A percentile compares a stretch with the other conserved stretches of the same genome.
Conservation (phyloP, 2,329 filamentous ascomycete species). For the Huntiella moniliformis region DNA sequence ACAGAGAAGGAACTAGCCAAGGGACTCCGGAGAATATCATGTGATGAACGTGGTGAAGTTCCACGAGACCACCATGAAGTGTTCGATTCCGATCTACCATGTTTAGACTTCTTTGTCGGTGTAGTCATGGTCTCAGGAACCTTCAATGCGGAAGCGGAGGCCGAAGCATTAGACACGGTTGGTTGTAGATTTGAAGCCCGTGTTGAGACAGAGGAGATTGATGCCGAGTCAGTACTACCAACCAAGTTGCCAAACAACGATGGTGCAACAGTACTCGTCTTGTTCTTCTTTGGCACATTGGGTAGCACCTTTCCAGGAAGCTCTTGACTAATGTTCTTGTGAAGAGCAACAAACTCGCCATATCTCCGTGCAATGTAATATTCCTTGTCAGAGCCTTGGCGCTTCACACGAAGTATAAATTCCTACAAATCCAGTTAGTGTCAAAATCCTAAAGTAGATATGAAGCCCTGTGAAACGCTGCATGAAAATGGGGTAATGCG, state of each 20-base stretch:
- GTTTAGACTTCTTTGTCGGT: constrained; percentile 12
- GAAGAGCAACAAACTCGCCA: constrained; percentile 66
- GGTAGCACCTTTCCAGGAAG: constrained; percentile 80
- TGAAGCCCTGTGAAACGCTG: not conserved
- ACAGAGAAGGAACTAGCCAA: constrained; percentile 8
- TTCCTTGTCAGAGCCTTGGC: constrained; percentile 48
- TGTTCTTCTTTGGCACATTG: constrained; percentile 80
- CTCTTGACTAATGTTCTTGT: constrained; percentile 64
- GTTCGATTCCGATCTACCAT: constrained; percentile 15
- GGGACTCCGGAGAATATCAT: constrained; percentile 9
- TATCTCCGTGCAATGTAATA: constrained; percentile 71
- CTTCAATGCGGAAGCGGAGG: not conserved
- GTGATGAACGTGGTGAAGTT: constrained; percentile 12
- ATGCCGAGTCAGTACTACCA: constrained; percentile 55
- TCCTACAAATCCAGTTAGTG: constrained; percentile 32
- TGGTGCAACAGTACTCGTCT: constrained; percentile 49
- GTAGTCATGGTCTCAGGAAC: not conserved
- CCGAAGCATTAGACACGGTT: not conserved
- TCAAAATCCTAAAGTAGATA: no score
- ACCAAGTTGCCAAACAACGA: constrained; percentile 28
- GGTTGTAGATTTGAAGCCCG: constrained; percentile 24
- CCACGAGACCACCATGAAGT: constrained; percentile 6
- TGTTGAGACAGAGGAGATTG: constrained; percentile 63
- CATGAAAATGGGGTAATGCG: not conserved
- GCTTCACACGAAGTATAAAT: constrained; percentile 75